Evolutionary conservation across 306 rosid species (phyloP), one percentile per base, ranked within the genome.

Genomic region (Dicorynia guianensis): DNA sequence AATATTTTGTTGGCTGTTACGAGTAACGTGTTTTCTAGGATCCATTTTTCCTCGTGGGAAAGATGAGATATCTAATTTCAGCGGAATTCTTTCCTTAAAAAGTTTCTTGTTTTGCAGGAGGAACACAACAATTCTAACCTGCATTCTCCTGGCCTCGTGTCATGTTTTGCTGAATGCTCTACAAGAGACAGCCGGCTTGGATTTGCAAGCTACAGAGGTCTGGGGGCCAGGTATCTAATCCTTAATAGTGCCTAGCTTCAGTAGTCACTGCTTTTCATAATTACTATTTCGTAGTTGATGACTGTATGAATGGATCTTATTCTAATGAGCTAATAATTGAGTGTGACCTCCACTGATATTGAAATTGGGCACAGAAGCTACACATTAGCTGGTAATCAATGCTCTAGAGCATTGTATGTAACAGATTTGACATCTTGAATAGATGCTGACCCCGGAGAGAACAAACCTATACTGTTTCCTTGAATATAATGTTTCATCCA

Each of bases 401-500:
- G 15, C 53, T 72, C 53, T 36, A 57, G 34, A 57, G 60, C 67
- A 43, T 17, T 43, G 52, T 71, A 52, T 17, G 12, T 25, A 14
- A 46, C 34, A 38, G 43, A 17, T 30, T 11, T 40, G 40, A 62
- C 47, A 9, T 75, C 33, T 75, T 61, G 47, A 49, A 49, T 62
- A 43, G 39, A 69, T 63, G 54, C 42, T 59, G 43, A 42, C 15
- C 52, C 58, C 35, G 15, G 25, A 12, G 18, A 49, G 17, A 49
- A 13, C 20, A 25, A 25, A 25, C 1, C 30, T 6, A 52, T 52
- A 14, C 11, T 76, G 57, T 70, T 63, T 38, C 40, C 18, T 48
- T 76, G 20, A 63, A n/a, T 71, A 25, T 71, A 53, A 61, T 55
- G 14, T 56, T 33, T 25, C 48, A 38, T 71, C 72, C n/a, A 33